These are phyloP conservation scores for Quercus gilva DNA, from an alignment of 306 rosid genomes.

Conservation along the genomic window DNA sequence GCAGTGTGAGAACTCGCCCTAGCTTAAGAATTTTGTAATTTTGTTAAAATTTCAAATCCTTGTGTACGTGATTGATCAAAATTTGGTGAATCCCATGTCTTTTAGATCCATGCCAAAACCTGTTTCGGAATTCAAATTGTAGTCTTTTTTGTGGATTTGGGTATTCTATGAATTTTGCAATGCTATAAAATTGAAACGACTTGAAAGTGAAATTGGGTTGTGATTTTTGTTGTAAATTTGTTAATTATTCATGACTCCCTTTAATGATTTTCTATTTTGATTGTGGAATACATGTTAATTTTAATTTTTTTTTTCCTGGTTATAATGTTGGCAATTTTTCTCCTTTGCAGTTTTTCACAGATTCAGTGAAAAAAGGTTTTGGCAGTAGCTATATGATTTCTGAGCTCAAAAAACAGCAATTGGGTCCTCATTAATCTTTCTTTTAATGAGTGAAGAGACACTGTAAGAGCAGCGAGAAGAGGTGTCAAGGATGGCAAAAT, in stretches of 20 bases:
- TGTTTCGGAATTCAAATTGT: not conserved
- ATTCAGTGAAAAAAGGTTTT: not conserved
- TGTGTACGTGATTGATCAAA: not conserved
- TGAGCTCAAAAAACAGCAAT: not conserved
- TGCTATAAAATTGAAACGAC: too few relatives aligned
- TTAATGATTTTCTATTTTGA: not conserved
- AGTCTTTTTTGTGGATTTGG: not conserved
- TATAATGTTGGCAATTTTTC: constrained; percentile 3
- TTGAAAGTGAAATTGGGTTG: not conserved
- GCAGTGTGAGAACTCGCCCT: not conserved
- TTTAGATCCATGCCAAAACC: not conserved
- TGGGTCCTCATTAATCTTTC: constrained; percentile 16
- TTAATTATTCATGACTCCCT: not conserved
- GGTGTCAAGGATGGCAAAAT: constrained; percentile 51
- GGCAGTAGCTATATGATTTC: not conserved
- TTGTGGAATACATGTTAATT: not conserved
- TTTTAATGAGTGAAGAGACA: constrained; percentile 29
- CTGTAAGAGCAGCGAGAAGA: constrained; percentile 17
- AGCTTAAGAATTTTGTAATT: not conserved
- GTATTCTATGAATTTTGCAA: too few relatives aligned
- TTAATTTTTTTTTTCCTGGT: not conserved
- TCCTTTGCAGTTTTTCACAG: constrained; percentile 2
- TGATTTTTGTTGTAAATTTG: not conserved
- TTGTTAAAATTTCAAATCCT: not conserved
- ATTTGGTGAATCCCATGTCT: not conserved